Evolutionary conservation across 768 basidiomycete species (phyloP), one percentile per base, ranked within the genome.

Genomic region (Podaxis sp.): DNA sequence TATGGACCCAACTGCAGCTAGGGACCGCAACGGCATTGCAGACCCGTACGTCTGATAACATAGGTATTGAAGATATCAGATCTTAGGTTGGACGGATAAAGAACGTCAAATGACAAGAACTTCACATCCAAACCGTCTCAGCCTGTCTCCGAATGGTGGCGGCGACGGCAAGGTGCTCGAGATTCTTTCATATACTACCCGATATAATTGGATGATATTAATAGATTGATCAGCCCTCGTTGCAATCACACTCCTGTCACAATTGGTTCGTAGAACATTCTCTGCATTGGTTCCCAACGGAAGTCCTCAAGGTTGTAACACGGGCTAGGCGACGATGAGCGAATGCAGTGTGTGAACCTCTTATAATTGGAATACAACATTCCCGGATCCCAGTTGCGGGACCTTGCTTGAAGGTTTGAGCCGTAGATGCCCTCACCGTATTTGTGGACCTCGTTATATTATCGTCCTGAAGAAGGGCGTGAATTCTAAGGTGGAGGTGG

Each of bases 131-230:
- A 18, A n/a, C 36, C 35, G 51, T 37, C 32, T 53, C 28, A 37
- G 37, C 21, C 37, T 13, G 52, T 25, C 52, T 23, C 52, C 52
- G 52, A 54, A 38, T 54, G 52, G 52, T 54, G 52, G 52, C 52
- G 36, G 36, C 37, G 36, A 38, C 36, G 23, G 52, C 40, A 37
- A 18, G 14, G 13, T 37, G 40, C 11, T 48, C 36, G n/a, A n/a
- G 42, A 44, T 44, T 44, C 42, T 44, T 44, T 44, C 18, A 38
- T 58, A 21, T 23, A 23, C 4, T 44, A 42, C 27, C 46, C 37
- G 59, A 61, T 40, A n/a, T 46, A 44, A 61, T 61, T 61, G 59
- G 59, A 42, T 25, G 52, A 46, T 55, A 61, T 61, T 47, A 48
- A 61, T 61, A 61, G 42, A 54, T 46, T 57, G 46, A 58, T 37